Base-by-base conservation (phyloP, 1,139 yeast species). In the Blastobotrys ciferrii region DNA sequence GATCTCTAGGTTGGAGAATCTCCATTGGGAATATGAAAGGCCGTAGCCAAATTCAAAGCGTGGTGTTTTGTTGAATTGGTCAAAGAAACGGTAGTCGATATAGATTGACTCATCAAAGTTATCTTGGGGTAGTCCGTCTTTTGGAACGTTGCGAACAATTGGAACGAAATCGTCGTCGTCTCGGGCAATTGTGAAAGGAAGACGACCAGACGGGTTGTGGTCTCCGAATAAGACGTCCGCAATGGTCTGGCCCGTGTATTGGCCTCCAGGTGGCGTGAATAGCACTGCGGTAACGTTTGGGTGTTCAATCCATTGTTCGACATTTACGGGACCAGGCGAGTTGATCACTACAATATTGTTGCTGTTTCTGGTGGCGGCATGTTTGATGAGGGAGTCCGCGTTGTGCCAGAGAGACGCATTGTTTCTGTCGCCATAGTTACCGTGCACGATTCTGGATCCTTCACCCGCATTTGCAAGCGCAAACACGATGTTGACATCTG, bases 41-140 rank as follows among this genome's bases (percentile, higher is more conserved):
- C 86, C 86, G 64, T 61, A 78, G 0, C 86, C 86, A 65, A 81
- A 81, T 52, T 78, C 83, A 62, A 65, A 81, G 42, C 83, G 66
- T 18, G 85, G 84, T 54, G 72, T 73, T 38, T 79, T 75, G 52
- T 75, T 74, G 54, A 75, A 72, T 60, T 78, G 75, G 57, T 80
- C 84, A 61, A 79, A 80, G 58, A 72, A 78, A 37, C 62, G 50
- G 62, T 80, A 80, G 61, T 78, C 85, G 49, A 80, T 63, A 44
- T 54, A 54, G 41, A 60, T 51, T 20, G 61, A 58, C 47, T 55
- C 55, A 49, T 72, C 76, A 46, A 65, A 58, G 32, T 53, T 47
- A 47, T 69, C 71, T 9, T 23, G 28, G 9, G 28, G 28, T 6
- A 23, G 28, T 5, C 28, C 28, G 64, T 79, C 83, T 9, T 73